phyloP scores from a whole-genome alignment of 768 basidiomycete genomes.

The Termitomyces sp. region DNA sequence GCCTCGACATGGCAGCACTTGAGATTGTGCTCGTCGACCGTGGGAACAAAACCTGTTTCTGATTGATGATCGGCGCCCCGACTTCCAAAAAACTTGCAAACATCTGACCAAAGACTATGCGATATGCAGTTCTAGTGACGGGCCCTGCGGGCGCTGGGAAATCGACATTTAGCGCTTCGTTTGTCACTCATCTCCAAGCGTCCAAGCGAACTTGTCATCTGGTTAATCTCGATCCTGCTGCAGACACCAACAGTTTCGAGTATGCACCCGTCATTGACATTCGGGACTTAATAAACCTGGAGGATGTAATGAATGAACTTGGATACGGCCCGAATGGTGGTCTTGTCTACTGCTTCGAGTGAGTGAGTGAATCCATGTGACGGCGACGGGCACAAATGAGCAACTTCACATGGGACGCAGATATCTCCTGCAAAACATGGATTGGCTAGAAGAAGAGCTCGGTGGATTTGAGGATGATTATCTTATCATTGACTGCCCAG shows the following conservation, averaged over 20 bases:
- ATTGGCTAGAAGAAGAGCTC: constrained; percentile 96
- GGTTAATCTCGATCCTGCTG: constrained; percentile 97
- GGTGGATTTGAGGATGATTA: constrained; percentile 97
- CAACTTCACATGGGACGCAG: constrained; percentile 34
- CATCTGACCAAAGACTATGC: constrained; percentile 41
- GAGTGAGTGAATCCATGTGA: constrained; percentile 48
- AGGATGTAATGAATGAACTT: constrained; percentile 95
- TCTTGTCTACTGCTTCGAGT: constrained; percentile 99
- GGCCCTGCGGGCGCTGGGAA: constrained; percentile 99
- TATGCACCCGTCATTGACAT: constrained; percentile 93
- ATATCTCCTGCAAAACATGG: constrained; percentile 94
- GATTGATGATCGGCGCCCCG: not conserved
- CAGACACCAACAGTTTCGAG: constrained; percentile 80
- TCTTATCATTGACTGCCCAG: constrained; percentile 88
- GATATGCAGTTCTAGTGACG: constrained; percentile 83
- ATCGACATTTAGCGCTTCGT: constrained; percentile 85
- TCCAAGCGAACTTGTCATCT: constrained; percentile 84
- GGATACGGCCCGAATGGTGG: constrained; percentile 97
- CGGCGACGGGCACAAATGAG: not conserved
- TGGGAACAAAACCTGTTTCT: constrained; percentile 9
- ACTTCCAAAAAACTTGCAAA: not conserved
- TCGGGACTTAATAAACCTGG: constrained; percentile 82
- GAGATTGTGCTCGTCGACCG: constrained; percentile 9
- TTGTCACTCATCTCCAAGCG: constrained; percentile 83
- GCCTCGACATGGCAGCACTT: constrained; percentile 58